Base-by-base conservation (phyloP, 495 filamentous ascomycete genomes). In the Pyronema omphalodes region DNA sequence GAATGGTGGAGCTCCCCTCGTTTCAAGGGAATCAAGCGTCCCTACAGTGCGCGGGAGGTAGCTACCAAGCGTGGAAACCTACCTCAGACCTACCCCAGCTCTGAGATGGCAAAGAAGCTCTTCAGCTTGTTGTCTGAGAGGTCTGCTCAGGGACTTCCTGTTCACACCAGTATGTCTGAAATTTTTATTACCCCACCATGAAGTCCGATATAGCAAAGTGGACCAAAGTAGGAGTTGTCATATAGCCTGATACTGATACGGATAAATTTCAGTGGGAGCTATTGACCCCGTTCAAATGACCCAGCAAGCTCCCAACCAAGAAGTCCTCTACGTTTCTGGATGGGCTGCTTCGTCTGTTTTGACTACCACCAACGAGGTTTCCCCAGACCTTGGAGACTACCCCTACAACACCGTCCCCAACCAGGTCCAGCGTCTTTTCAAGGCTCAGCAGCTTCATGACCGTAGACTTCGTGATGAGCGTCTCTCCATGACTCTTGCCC, bases 281-380 rank as follows among this genome's bases (percentile, higher is more conserved):
- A 94, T 98, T 70, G 91, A 98, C 64, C 91, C 91, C 12, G 78
- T 95, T 7, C 91, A 98, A 69, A 96, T 98, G 91, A 95, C 93
- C 33, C 91, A 98, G 68, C 93, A 96, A 71, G 93, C 91, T 19
- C 77, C 83, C 1, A 83, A 95, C 68, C 91, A 96, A 66, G 93
- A 98, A 68, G 82, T 94, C 5, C 75, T 98, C 14, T 98, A 98
- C 69, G 74, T 98, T 36, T 93, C 86, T 7, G 91, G 91, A 43
- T 98, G 91, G 91, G 91, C 93, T 3, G 96, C 93, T 69, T 94
- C 87, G 0, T 87, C 86, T 5, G 74, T 94, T 9, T 72, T 98
- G 18, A 96, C 93, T 0, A 82, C 77, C 0, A 95, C 91, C 18
- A 95, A 98, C 69, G 91, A 98, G 67, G 91, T 98, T 3, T 93